These are phyloP conservation scores for Arthrobotrys sinensis DNA, from an alignment of 2,329 filamentous ascomycete species.

Conservation along the genomic window DNA sequence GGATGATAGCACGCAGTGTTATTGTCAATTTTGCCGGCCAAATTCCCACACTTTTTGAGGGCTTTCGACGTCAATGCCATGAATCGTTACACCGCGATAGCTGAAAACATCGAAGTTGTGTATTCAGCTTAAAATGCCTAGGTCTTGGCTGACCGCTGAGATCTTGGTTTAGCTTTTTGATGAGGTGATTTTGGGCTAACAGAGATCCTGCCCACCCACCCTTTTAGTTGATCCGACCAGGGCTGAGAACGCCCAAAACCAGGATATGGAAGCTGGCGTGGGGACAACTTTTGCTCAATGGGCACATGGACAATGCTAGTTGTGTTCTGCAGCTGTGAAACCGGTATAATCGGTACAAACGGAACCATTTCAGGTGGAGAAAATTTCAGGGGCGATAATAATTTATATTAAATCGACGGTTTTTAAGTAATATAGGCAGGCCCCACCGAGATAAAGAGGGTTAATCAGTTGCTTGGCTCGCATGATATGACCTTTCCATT, in stretches of 20 bases:
- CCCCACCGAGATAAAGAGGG: constrained; percentile 60
- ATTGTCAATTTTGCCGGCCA: constrained; percentile 39
- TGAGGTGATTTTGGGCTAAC: constrained; percentile 30
- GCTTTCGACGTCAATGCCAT: constrained; percentile 19
- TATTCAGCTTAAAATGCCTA: constrained; percentile 20
- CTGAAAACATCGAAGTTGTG: constrained; percentile 5
- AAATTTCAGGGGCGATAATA: constrained; percentile 58
- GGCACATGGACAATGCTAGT: constrained; percentile 25
- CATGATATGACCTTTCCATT: constrained; percentile 31
- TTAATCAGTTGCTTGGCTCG: constrained; percentile 34
- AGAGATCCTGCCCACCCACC: constrained; percentile 19
- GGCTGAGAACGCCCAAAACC: constrained; percentile 35
- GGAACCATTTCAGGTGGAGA: constrained; percentile 57
- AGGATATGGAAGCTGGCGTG: constrained; percentile 8
- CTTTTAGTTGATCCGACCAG: constrained; percentile 20
- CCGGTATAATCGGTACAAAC: constrained; percentile 61
- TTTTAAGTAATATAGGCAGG: constrained; percentile 58
- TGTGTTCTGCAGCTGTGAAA: constrained; percentile 52
- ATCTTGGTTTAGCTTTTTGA: constrained; percentile 29
- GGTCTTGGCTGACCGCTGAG: constrained; percentile 25
- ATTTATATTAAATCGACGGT: constrained; percentile 55
- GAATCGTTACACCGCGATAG: constrained; percentile 10
- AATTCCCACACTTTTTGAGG: constrained; percentile 15
- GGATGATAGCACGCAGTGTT: constrained; percentile 36
- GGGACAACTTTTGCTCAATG: constrained; percentile 12